phyloP scores from a whole-genome alignment of 768 basidiomycete species.

The Psilocybe tampanensis region DNA sequence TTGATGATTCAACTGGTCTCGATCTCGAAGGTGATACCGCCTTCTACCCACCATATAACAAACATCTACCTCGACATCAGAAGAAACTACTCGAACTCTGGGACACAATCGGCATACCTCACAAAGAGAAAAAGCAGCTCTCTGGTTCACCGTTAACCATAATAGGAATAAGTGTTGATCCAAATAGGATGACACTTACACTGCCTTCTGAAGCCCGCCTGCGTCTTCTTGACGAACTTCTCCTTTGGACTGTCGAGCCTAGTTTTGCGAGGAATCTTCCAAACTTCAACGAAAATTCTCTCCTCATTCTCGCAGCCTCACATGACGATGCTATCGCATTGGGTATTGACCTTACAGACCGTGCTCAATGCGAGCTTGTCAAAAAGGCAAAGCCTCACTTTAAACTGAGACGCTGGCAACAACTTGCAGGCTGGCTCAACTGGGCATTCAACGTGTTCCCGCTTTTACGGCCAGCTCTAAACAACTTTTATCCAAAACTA shows the following conservation, averaged over 20 bases:
- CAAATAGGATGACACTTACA: constrained; percentile 30
- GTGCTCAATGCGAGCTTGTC: too few relatives aligned
- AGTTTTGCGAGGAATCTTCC: too few relatives aligned
- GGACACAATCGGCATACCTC: constrained; percentile 42
- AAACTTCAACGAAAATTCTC: too few relatives aligned
- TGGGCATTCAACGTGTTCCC: constrained; percentile 45
- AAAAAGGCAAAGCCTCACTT: too few relatives aligned
- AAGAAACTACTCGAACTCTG: constrained; percentile 34
- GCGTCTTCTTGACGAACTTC: constrained; percentile 1
- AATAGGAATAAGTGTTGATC: constrained; percentile 41
- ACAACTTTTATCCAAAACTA: constrained; percentile 36
- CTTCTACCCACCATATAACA: constrained; percentile 24
- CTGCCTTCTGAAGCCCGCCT: constrained; percentile 11
- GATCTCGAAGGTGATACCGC: constrained; percentile 19
- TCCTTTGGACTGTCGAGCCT: background rate
- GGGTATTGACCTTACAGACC: too few relatives aligned
- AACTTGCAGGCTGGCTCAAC: constrained; percentile 38
- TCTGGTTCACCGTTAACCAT: constrained; percentile 32
- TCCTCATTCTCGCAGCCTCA: too few relatives aligned
- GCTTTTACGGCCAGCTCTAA: constrained; percentile 32
- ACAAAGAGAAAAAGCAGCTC: constrained; percentile 40
- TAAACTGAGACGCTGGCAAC: constrained; percentile 19
- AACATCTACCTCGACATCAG: constrained; percentile 30
- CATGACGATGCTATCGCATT: too few relatives aligned
- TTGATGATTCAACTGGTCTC: constrained; percentile 34